Conservation (phyloP, 192 early-diverging fungal species). For the Allomyces arbusculus region DNA sequence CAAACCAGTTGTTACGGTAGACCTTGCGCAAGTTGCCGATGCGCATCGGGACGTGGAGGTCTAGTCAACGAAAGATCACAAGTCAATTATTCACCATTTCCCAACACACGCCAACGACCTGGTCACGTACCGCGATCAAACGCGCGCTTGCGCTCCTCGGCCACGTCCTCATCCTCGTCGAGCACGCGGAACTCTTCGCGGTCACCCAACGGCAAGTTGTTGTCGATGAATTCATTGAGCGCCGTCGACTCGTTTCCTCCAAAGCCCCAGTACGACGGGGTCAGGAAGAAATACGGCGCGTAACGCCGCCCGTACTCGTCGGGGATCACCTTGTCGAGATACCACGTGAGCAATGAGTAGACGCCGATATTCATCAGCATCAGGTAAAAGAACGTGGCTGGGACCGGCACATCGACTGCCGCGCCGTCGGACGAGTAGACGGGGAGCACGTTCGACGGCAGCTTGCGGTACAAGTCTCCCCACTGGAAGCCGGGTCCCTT, state of each 20-base stretch:
- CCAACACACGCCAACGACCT: not conserved
- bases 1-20: conserved; percentile 18
- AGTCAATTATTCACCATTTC: not conserved
- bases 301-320: conserved; percentile 44
- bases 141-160: conserved; percentile 14
- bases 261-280: conserved; percentile 45
- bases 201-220: conserved; percentile 3
- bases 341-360: conserved; percentile 44
- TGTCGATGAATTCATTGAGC: not conserved
- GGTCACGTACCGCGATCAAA: conserved; percentile 14
- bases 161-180: conserved; percentile 33
- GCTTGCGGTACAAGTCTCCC: conserved; percentile 18
- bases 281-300: conserved; percentile 37
- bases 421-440: conserved; percentile 18
- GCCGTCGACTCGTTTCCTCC: conserved; percentile 6
- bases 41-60: conserved; percentile 16
- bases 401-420: conserved; percentile 30
- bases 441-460: conserved; percentile 20
- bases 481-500: conserved; percentile 42
- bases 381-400: conserved; percentile 37
- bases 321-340: conserved; percentile 55
- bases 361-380: conserved; percentile 37
- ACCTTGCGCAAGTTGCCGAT: conserved; percentile 36
- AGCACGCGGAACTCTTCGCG: conserved; percentile 6
- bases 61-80: not conserved